Percentiles rank a stretch among this genome's conserved stretches.
Evolutionary conservation across 2,329 filamentous ascomycete species (phyloP).

Genomic region (Colletotrichum sp.): DNA sequence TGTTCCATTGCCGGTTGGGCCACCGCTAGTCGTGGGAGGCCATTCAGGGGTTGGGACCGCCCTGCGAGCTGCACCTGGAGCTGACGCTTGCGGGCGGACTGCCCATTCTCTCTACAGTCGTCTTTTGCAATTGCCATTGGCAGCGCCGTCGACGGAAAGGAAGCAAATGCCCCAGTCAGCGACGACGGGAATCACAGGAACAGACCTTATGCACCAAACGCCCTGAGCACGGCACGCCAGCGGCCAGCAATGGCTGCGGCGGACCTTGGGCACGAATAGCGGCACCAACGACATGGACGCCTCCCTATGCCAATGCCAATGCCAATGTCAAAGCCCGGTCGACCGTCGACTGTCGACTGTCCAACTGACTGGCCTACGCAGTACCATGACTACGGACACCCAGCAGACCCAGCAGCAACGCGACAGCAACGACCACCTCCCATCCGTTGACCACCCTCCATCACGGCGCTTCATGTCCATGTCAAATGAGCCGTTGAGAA

Average conservation of each 20-base stretch:
- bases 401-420: background rate
- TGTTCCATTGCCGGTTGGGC: background rate
- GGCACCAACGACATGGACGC: background rate
- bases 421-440: background rate
- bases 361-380: background rate
- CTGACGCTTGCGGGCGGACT: background rate
- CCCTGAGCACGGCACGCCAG: background rate
- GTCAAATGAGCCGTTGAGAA: slow-evolving; percentile 3
- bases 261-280: background rate
- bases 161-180: background rate
- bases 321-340: background rate
- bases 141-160: background rate
- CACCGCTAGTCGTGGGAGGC: background rate
- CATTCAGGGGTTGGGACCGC: slow-evolving; percentile 11
- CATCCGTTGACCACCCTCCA: background rate
- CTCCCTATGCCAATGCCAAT: background rate
- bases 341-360: background rate
- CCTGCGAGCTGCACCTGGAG: slow-evolving; percentile 3
- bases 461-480: background rate
- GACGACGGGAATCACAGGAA: background rate
- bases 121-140: background rate
- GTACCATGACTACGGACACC: background rate
- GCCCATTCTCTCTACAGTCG: background rate
- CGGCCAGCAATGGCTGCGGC: background rate
- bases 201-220: background rate